A percentile compares a stretch with the other conserved stretches of the same genome.
phyloP scores from a whole-genome alignment of 208 protist species.

The Zelonia costaricensis region DNA sequence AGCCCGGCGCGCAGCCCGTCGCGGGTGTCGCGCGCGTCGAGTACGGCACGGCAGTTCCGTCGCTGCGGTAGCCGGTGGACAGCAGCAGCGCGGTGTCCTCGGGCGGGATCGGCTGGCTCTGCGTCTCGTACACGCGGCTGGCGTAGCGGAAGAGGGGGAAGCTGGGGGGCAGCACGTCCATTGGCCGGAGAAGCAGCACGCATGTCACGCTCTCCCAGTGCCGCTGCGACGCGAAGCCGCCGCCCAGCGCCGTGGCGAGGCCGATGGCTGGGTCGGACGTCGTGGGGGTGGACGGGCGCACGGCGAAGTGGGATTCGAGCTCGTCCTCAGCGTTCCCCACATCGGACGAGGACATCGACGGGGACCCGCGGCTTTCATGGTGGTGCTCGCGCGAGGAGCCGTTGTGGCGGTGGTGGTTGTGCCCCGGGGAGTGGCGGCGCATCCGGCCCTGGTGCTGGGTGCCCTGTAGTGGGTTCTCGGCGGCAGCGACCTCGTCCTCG shows the following conservation, averaged over 20 bases:
- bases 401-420: too few species aligned
- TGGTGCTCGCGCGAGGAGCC: too few species aligned
- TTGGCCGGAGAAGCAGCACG: slow-evolving; percentile 47
- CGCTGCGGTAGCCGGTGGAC: slow-evolving; percentile 14
- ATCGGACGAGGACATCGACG: slow-evolving; percentile 1
- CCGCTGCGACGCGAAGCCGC: slow-evolving; percentile 3
- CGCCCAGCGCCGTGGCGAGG: background rate
- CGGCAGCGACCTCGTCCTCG: too few species aligned
- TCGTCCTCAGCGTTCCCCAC: slow-evolving; percentile 9
- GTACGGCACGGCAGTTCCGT: slow-evolving; percentile 18
- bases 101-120: slow-evolving; percentile 7
- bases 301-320: slow-evolving; percentile 8
- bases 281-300: slow-evolving; percentile 4
- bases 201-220: slow-evolving; percentile 61
- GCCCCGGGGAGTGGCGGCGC: too few species aligned
- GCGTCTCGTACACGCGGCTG: slow-evolving; percentile 25
- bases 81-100: slow-evolving; percentile 27
- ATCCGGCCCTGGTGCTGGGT: too few species aligned
- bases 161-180: slow-evolving; percentile 20
- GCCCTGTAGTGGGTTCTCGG: too few species aligned
- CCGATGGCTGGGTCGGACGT: background rate
- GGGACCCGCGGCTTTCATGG: background rate
- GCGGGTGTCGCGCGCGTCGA: slow-evolving; percentile 6
- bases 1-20: slow-evolving; percentile 1
- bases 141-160: slow-evolving; percentile 67